These are phyloP conservation scores for Serendipita sp. DNA, from an alignment of 768 basidiomycete species.

Conservation along the genomic window DNA sequence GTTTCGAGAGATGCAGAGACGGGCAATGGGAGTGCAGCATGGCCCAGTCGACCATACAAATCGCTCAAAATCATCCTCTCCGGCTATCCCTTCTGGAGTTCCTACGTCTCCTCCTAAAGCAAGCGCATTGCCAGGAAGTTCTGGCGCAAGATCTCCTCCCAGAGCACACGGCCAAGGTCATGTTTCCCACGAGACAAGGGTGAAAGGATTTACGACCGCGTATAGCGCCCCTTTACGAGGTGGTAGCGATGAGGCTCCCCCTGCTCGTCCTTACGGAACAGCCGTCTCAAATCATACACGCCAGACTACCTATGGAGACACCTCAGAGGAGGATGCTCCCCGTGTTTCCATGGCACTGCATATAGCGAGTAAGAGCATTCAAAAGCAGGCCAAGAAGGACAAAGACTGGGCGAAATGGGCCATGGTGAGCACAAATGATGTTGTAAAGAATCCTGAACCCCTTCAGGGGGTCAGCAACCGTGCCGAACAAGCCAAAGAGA, in stretches of 20 bases:
- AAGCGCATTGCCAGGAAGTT: background rate
- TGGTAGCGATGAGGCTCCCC: no score
- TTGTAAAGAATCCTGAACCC: background rate
- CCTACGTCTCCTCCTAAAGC: background rate
- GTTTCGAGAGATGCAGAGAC: no score
- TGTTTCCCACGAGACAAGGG: background rate
- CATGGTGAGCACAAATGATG: background rate
- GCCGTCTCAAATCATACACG: no score
- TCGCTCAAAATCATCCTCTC: background rate
- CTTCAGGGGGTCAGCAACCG: background rate
- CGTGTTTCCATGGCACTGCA: background rate
- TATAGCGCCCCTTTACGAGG: no score
- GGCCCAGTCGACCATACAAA: background rate
- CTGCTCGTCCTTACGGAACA: no score
- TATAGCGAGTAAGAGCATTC: background rate
- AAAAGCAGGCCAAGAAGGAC: background rate
- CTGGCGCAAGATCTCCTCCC: background rate
- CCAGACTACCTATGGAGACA: no score
- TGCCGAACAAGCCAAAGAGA: background rate
- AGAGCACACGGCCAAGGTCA: background rate
- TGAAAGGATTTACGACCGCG: no score
- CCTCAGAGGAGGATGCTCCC: background rate
- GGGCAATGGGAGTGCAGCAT: no score
- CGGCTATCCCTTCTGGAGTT: background rate
- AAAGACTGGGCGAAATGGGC: conserved; percentile 6